These are phyloP conservation scores for Plasmodium blacklocki DNA, from an alignment of 169 alveolate genomes.

Conservation along the genomic window DNA sequence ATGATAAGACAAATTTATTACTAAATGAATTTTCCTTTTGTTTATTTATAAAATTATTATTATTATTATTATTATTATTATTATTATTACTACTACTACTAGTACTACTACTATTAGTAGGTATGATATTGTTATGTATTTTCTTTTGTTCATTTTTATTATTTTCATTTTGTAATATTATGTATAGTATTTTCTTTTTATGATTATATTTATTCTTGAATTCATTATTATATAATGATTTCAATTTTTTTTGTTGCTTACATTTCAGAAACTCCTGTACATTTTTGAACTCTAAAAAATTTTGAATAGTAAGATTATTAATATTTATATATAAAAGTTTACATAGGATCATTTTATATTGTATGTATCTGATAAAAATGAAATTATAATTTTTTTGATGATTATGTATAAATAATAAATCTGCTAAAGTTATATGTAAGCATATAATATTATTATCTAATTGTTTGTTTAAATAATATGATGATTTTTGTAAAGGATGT, in stretches of 20 bases:
- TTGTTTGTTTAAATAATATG: background rate
- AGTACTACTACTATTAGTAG: background rate
- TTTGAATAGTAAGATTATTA: constrained; percentile 23
- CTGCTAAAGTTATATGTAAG: constrained; percentile 34
- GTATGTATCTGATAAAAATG: constrained; percentile 32
- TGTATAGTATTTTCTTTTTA: constrained; percentile 18
- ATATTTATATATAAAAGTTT: constrained; percentile 32
- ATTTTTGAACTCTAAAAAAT: constrained; percentile 36
- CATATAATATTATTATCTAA: constrained; percentile 16
- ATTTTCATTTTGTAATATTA: constrained; percentile 14
- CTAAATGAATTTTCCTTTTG: background rate
- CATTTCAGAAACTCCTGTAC: constrained; percentile 44
- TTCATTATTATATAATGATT: constrained; percentile 20
- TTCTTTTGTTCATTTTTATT: background rate
- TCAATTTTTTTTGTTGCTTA: too few species aligned
- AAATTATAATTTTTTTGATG: constrained; percentile 15
- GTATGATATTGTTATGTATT: background rate
- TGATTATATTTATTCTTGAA: background rate
- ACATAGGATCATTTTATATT: constrained; percentile 29
- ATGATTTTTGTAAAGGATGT: background rate
- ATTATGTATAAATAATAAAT: constrained; percentile 39
- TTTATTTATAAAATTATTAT: constrained; percentile 7
- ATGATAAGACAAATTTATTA: constrained; percentile 14
- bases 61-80: constrained; percentile 9
- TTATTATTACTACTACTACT: background rate